Evolutionary conservation across 2,329 filamentous ascomycete species (phyloP), one percentile per base, ranked within the genome.

Genomic region (Fusarium heterosporum): DNA sequence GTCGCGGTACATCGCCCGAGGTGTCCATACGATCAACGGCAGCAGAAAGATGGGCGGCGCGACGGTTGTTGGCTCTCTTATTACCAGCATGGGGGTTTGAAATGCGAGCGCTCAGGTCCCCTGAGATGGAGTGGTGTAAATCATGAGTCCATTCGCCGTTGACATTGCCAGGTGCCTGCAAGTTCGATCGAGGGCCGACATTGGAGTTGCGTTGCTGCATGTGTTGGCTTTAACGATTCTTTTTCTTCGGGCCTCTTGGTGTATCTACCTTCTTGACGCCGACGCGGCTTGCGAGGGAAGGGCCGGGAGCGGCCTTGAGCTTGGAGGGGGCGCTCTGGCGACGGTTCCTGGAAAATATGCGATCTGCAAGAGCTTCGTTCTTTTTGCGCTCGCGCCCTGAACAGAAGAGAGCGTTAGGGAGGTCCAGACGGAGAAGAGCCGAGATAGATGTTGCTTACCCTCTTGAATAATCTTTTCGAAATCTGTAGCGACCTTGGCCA

Each of bases 111-210:
- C 82, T 81, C 41, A 88, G 78, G 52, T 73, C 70, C 70, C 70
- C 75, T 69, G 72, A 82, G 61, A 81, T 74, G 69, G 80, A 68
- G 66, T 79, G 78, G 76, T 92, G 89, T 5, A 92, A 83, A 70
- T 92, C 90, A 75, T 92, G 89, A 11, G 87, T 89, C 90, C 89
- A 92, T 77, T 90, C 88, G 67, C 85, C 84, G 69, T 90, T 83
- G 75, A 91, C 84, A 75, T 88, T 86, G 64, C 85, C 84, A 14
- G 80, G 74, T 29, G 82, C 79, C 19, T 60, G 56, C 14, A 46
- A 65, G 50, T 64, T 69, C 29, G 68, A 48, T 41, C 70, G 66
- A 36, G 66, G 26, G 41, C 63, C 61, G 59, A 70, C 43, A 30
- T 61, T 42, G 17, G 69, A 71, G 41, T 71, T 70, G 59, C 71